A percentile compares a stretch with the other conserved stretches of the same genome.
Conservation (phyloP, 768 basidiomycete species). For the Rhizopogon vinicolor region DNA sequence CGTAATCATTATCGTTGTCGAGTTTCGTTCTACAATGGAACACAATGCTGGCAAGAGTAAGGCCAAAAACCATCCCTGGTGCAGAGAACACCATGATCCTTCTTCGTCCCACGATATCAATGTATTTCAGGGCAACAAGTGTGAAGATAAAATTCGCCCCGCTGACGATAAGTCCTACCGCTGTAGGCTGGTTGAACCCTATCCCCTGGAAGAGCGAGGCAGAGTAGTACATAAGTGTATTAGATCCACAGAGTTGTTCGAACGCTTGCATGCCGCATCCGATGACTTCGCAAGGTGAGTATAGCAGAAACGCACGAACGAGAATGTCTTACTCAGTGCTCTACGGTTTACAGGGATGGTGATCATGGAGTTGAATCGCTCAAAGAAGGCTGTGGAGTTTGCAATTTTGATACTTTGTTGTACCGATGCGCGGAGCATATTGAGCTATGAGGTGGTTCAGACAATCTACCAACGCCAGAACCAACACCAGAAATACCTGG, state of each 20-base stretch:
- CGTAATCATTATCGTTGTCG: no score
- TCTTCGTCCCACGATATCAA: slow-evolving; percentile 67
- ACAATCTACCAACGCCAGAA: background rate
- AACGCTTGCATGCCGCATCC: slow-evolving; percentile 79
- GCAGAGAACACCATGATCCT: slow-evolving; percentile 67
- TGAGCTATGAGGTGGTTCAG: slow-evolving; percentile 33
- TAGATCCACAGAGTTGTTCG: slow-evolving; percentile 83
- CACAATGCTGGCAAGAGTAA: slow-evolving; percentile 57
- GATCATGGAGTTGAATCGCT: slow-evolving; percentile 53
- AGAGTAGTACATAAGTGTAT: slow-evolving; percentile 73
- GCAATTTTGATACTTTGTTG: slow-evolving; percentile 57
- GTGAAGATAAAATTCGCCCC: slow-evolving; percentile 80
- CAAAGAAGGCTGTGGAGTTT: slow-evolving; percentile 54
- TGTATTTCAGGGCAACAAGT: slow-evolving; percentile 62
- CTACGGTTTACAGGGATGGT: slow-evolving; percentile 56
- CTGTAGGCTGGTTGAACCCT: slow-evolving; percentile 79
- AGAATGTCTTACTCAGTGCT: slow-evolving; percentile 53
- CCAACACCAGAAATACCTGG: slow-evolving; percentile 38
- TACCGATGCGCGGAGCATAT: slow-evolving; percentile 56
- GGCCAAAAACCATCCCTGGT: slow-evolving; percentile 68
- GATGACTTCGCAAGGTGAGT: slow-evolving; percentile 41
- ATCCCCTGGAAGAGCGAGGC: slow-evolving; percentile 78
- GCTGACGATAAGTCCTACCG: slow-evolving; percentile 74
- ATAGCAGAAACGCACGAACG: background rate
- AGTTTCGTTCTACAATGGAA: slow-evolving; percentile 73